phyloP scores from a whole-genome alignment of 2,329 filamentous ascomycete genomes.

The Aspergillus calidoustus region DNA sequence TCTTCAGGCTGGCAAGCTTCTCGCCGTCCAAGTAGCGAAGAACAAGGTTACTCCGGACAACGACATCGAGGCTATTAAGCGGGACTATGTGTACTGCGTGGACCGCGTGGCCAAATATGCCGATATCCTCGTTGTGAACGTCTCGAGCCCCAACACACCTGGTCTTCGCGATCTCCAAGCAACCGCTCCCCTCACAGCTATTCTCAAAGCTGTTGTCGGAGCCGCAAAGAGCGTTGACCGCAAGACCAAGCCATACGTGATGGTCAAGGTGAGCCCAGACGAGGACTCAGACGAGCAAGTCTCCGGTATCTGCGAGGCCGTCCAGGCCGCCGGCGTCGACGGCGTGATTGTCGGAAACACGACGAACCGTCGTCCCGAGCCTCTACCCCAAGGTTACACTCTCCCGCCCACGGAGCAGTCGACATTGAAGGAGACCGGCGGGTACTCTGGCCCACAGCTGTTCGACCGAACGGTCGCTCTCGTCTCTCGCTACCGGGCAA shows the following conservation, averaged over 20 bases:
- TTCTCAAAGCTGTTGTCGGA: constrained; percentile 80
- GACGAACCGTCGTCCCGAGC: constrained; percentile 77
- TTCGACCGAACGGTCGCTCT: constrained; percentile 79
- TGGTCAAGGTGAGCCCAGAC: constrained; percentile 98
- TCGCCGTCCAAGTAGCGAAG: constrained; percentile 94
- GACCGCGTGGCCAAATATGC: constrained; percentile 81
- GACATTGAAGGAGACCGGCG: constrained; percentile 76
- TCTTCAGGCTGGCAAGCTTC: constrained; percentile 72
- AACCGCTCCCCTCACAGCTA: constrained; percentile 76
- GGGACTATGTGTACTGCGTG: constrained; percentile 88
- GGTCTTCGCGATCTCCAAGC: constrained; percentile 87
- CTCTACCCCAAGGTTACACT: constrained; percentile 69
- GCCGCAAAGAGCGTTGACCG: constrained; percentile 73
- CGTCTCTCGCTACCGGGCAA: constrained; percentile 76
- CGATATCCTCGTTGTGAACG: constrained; percentile 96
- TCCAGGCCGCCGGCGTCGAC: constrained; percentile 83
- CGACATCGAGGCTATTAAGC: constrained; percentile 79
- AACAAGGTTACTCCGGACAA: constrained; percentile 89
- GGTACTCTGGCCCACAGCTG: constrained; percentile 88
- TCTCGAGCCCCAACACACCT: constrained; percentile 94
- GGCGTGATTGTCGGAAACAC: constrained; percentile 98
- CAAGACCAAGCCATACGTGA: constrained; percentile 76
- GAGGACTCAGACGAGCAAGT: constrained; percentile 87
- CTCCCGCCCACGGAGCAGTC: constrained; percentile 70
- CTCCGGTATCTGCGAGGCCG: constrained; percentile 83